These are phyloP conservation scores for Sporothrix globosa DNA, from an alignment of 2,329 filamentous ascomycete genomes.

Conservation along the genomic window DNA sequence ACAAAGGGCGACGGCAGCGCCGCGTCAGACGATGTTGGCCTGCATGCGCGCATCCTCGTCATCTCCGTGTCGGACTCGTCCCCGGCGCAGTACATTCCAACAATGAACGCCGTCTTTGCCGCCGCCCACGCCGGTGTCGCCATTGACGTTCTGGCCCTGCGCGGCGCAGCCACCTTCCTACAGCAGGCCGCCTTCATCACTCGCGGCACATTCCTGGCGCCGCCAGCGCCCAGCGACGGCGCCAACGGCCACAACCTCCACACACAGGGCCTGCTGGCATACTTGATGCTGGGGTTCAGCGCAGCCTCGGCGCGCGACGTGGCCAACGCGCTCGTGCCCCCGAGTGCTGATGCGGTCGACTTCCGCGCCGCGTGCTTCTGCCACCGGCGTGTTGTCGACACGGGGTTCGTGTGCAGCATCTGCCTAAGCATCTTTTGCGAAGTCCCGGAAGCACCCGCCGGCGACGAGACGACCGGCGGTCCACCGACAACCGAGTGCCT, in stretches of 20 bases:
- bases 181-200: constrained; percentile 80
- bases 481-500: constrained; percentile 66
- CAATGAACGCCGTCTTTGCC: constrained; percentile 98
- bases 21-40: constrained; percentile 46
- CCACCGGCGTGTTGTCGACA: constrained; percentile 85
- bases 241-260: constrained; percentile 53
- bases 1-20: not conserved
- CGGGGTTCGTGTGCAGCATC: constrained; percentile 94
- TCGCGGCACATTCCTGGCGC: constrained; percentile 56
- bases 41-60: constrained; percentile 84
- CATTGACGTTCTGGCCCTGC: constrained; percentile 87
- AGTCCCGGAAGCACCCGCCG: constrained; percentile 46
- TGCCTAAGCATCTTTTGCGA: constrained; percentile 93
- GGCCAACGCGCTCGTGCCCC: constrained; percentile 62
- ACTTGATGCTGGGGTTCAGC: constrained; percentile 88
- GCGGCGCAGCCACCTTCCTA: constrained; percentile 84
- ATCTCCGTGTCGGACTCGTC: constrained; percentile 84
- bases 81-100: constrained; percentile 91
- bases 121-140: constrained; percentile 85
- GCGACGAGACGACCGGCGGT: not conserved
- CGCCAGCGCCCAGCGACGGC: constrained; percentile 44
- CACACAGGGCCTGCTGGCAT: constrained; percentile 78
- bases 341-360: constrained; percentile 84
- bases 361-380: constrained; percentile 99
- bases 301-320: constrained; percentile 40